Base-by-base conservation (phyloP, 768 basidiomycete species). In the Auricularia sp. region DNA sequence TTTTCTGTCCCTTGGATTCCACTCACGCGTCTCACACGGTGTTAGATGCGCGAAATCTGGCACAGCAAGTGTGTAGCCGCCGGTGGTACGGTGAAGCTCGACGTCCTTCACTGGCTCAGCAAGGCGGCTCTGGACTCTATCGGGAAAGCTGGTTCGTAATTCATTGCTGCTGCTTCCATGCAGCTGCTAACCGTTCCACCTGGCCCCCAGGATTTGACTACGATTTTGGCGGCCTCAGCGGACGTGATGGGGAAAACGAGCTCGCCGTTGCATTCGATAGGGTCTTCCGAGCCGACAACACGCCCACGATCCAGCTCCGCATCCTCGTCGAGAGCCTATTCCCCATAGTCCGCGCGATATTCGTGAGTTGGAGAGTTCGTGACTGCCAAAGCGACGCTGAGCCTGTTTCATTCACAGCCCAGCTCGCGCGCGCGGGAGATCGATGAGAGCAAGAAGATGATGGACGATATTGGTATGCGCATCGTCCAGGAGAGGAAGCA, bases 51-150 rank as follows among this genome's bases (percentile, higher is more conserved):
- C 14, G 67, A 69, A 42, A 63, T 69, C 0, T 70, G 71, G 72
- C n/a, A 68, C 47, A 44, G 54, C 62, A 45, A 62, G 24, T 51
- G 56, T 21, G 14, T 24, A 42, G 61, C 42, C 24, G 44, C 8
- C 34, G 45, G 42, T 14, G 65, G 62, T 6, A 47, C 67, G 14
- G 65, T 65, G 0, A 70, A 70, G 10, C 67, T 78, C 13, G 74
- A 81, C 42, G 69, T 75, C 21, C 66, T 73, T 3, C 68, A 71
- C 0, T 78, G 77, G 73, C 62, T 79, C 10, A 71, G 69, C 63
- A 73, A 67, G 18, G 68, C 68, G 1, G 69, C 70, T 8, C 66
- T 72, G 29, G 71, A 72, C 64, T 65, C 68, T 4, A 69, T 72
- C 39, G 70, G 71, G 29, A 39, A 67, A 21, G 71, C 71, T 18